A percentile compares a stretch with the other conserved stretches of the same genome.
Conservation (phyloP, 1,284 basidiomycete genomes). For the Omphalotus olearius region DNA sequence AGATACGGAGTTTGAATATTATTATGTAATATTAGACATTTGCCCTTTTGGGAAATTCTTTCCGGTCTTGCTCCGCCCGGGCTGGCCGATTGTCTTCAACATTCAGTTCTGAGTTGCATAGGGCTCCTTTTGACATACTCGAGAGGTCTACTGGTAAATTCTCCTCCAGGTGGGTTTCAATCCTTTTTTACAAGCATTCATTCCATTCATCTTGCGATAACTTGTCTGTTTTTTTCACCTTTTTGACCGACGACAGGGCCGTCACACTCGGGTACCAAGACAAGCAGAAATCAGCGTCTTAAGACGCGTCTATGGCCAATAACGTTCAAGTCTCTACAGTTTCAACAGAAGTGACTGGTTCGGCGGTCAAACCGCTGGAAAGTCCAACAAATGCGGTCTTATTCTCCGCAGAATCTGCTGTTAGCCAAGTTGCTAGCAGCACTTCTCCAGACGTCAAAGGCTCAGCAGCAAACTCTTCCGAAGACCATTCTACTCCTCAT, state of each 20-base stretch:
- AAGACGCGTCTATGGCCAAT: conserved; percentile 76
- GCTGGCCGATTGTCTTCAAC: too few relatives aligned
- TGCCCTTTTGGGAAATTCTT: too few relatives aligned
- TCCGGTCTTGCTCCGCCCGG: too few relatives aligned
- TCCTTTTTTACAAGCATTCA: neutral
- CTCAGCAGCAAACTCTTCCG: conserved; percentile 6
- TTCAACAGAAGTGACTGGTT: conserved; percentile 39
- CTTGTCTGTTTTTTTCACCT: neutral
- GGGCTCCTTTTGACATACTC: neutral
- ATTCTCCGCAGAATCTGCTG: too few relatives aligned
- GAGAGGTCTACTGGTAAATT: neutral
- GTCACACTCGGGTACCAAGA: neutral
- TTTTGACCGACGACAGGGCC: neutral
- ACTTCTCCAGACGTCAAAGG: conserved; percentile 9
- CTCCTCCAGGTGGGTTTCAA: conserved; percentile 1
- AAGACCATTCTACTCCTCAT: neutral
- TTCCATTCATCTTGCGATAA: neutral
- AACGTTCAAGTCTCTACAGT: conserved; percentile 43
- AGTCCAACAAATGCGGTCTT: conserved; percentile 19
- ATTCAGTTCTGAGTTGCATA: too few relatives aligned
- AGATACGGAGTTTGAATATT: neutral
- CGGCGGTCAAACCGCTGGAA: conserved; percentile 32
- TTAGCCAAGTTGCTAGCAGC: neutral
- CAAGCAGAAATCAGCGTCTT: conserved; percentile 46
- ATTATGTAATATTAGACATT: too few relatives aligned